Percentiles rank a stretch among this genome's conserved stretches.
phyloP scores from a whole-genome alignment of 192 early-diverging fungal genomes.

The Polychytrium aggregatum region DNA sequence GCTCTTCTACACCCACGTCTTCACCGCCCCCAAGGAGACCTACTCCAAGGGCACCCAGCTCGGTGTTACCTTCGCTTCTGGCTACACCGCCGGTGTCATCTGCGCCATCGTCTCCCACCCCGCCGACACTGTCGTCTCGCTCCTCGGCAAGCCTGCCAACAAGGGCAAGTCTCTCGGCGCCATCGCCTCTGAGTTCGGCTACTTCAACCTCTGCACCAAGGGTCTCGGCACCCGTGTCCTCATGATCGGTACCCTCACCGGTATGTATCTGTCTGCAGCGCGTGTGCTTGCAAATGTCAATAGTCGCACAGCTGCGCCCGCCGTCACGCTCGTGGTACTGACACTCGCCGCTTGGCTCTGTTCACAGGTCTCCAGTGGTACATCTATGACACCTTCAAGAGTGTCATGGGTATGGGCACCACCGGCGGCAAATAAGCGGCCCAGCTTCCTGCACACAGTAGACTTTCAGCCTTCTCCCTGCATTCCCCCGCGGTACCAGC shows the following conservation, averaged over 20 bases:
- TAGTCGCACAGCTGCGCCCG: no score
- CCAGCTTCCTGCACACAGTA: no score
- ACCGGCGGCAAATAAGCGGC: constrained; percentile 36
- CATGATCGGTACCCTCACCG: constrained; percentile 88
- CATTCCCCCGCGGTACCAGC: no score
- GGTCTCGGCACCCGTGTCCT: constrained; percentile 77
- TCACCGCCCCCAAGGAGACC: constrained; percentile 49
- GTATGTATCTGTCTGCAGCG: constrained; percentile 14
- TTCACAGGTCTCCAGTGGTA: constrained; percentile 58
- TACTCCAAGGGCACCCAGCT: constrained; percentile 64
- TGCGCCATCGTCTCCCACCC: constrained; percentile 87
- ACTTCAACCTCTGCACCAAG: constrained; percentile 48
- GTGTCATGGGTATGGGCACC: constrained; percentile 53
- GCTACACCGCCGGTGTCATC: constrained; percentile 80
- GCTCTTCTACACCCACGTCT: constrained; percentile 15
- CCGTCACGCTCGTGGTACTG: no score
- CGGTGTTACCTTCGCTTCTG: constrained; percentile 69
- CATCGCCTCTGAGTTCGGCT: constrained; percentile 33
- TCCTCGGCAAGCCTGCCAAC: constrained; percentile 33
- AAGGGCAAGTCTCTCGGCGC: constrained; percentile 37
- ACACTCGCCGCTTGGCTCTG: no score
- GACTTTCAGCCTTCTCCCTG: no score
- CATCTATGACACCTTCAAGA: constrained; percentile 77
- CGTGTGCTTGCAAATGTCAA: no score
- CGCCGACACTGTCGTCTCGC: constrained; percentile 63